Evolutionary conservation across 768 basidiomycete species (phyloP), one percentile per base, ranked within the genome.

Genomic region (Xerocomus potaroensis): DNA sequence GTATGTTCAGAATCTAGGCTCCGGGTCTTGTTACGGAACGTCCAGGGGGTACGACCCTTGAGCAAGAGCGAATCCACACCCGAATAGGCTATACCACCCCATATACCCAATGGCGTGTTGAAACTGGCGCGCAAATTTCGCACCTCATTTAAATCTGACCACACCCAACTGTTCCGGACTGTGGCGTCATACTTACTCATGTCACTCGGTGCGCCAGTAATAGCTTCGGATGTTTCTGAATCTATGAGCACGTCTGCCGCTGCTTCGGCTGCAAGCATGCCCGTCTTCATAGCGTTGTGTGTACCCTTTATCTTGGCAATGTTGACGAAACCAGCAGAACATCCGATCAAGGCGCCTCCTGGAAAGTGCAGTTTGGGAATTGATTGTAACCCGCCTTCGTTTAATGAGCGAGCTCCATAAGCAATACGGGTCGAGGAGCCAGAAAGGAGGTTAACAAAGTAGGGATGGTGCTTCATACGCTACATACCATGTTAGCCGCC

Each of bases 241-340:
- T 55, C 56, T 49, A 66, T 45, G 41, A 95, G 68, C 4, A 77
- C 77, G 5, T 81, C 75, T 55, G 75, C 92, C 0, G 90, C 90
- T 0, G 88, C 77, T 64, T 99, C 94, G 1, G 91, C 95, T 23
- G 93, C 95, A 16, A 98, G 74, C 87, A 97, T 97, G 23, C 96
- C 96, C 30, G 87, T 91, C 76, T 98, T 94, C 96, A 99, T 98
- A 3, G 95, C 93, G 49, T 94, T 98, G 64, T 98, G 96, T 0
- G 94, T 95, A 12, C 95, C 95, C 63, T 98, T 98, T 69, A 99
- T 98, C 70, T 96, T 98, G 12, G 94, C 87, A 10, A 96, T 78
- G 69, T 98, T 98, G 50, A 99, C 78, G 64, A 98, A 93, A 11
- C 95, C 95, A 1, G 94, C 96, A 0, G 91, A 86, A 69, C 94